Evolutionary conservation across 2,329 filamentous ascomycete species (phyloP), one percentile per base, ranked within the genome.

Genomic region (Aureobasidium melanogenum): DNA sequence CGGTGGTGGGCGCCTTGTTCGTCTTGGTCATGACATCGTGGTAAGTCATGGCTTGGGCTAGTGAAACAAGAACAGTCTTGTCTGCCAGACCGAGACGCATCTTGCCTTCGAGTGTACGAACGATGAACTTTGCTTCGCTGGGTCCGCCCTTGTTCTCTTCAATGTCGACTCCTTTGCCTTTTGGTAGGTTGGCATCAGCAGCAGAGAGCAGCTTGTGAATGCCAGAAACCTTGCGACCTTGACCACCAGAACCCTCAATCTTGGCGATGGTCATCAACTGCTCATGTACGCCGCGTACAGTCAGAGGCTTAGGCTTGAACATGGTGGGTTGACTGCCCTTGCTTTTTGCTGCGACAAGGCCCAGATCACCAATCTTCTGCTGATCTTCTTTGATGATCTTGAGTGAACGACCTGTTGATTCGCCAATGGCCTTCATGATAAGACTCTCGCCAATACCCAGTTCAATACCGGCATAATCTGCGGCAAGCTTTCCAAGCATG

Each of bases 391-490:
- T 97, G 79, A 99, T 96, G 57, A 96, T 86, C 39, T 87, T 82
- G 50, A 97, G 76, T 69, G 86, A 96, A 63, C 94, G 86, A 10
- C 94, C 94, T 0, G 94, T 99, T 32, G 87, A 88, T 76, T 97
- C 93, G 12, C 93, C 93, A 69, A 99, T 96, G 5, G 94, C 90
- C 74, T 97, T 99, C 92, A 97, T 97, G 69, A 99, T 97, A 30
- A 99, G 76, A 0, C 93, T 97, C 75, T 99, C 94, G 61, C 94
- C 94, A 68, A 99, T 99, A n/a, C 94, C 94, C 32, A 99, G 82
- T 75, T 99, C 94, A 64, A 99, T 92, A 22, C 94, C 94, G 46
- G 92, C 88, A 73, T 97, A 99, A 70, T 99, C 94, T 3, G 94
- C 93, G 2, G 94, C 94, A 28, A 99, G 84, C 73, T 97, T 97